Conservation (phyloP, 208 protist species). For the Crithidia bombi region DNA sequence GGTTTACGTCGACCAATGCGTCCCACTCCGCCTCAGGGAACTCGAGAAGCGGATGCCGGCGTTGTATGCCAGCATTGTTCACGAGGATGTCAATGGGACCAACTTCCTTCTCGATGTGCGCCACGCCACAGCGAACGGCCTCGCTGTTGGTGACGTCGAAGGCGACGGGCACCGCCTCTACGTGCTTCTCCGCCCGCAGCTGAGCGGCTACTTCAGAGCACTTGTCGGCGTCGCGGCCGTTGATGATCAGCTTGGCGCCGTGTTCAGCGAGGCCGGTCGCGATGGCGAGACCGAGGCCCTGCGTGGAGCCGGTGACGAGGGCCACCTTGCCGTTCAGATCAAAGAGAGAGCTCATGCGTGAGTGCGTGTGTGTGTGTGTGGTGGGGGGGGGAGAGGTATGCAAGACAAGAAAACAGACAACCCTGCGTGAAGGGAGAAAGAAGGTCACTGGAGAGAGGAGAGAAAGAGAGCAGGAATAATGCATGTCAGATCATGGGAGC, state of each 20-base stretch:
- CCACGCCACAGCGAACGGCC: slow-evolving; percentile 10
- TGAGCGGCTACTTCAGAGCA: slow-evolving; percentile 6
- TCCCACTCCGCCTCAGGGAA: slow-evolving; percentile 46
- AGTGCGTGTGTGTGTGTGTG: not conserved
- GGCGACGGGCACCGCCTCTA: not conserved
- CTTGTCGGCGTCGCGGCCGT: slow-evolving; percentile 9
- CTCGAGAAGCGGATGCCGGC: slow-evolving; percentile 35
- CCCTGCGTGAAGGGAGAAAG: not conserved
- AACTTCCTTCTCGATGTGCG: slow-evolving; percentile 32
- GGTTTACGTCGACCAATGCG: slow-evolving; percentile 43
- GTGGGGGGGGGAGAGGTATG: not conserved
- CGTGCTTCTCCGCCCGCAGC: not conserved
- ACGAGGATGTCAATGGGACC: slow-evolving; percentile 51
- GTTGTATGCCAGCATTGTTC: slow-evolving; percentile 63
- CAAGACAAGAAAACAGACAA: not conserved
- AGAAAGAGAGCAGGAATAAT: not conserved
- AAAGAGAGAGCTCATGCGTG: slow-evolving; percentile 16
- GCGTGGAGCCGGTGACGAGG: slow-evolving; percentile 27
- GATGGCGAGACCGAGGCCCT: slow-evolving; percentile 25
- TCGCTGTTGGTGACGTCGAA: slow-evolving; percentile 20
- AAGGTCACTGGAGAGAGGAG: not conserved
- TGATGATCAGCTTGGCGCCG: slow-evolving; percentile 22
- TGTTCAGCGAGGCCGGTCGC: slow-evolving; percentile 14
- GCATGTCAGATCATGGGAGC: no score
- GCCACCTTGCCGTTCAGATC: slow-evolving; percentile 17